Base-by-base conservation (phyloP, 192 early-diverging fungal genomes). In the Gryganskiella cystojenkinii region DNA sequence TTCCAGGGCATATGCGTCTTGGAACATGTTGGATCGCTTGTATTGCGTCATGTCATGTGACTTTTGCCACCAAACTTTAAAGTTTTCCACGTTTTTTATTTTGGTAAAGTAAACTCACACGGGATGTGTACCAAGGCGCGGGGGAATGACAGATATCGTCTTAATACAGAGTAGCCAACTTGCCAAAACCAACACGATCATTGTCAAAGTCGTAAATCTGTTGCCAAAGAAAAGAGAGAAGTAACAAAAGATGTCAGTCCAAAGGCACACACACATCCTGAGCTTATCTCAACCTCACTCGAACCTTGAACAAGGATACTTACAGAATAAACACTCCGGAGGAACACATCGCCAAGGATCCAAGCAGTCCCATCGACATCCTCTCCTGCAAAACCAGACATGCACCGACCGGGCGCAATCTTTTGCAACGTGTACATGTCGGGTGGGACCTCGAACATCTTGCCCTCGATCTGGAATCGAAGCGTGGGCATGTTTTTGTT, bases 301-400 rank as follows among this genome's bases (percentile, higher is more conserved):
- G 3, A 35, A 22, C 27, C n/a, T 24, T 59, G 15, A 17, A 10
- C 50, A 24, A 30, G n/a, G n/a, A 45, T 13, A 19, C 67, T 63
- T 64, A 78, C 66, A 10, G 74, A 78, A 46, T 78, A 78, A 3
- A 78, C 61, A 24, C 74, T 69, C 8, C 74, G 54, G 25, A 78
- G 47, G 55, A 78, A 78, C 17, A 78, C 74, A 60, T 78, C 74
- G 15, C 74, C 74, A 13, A 78, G 61, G 30, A 78, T 78, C 74
- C 74, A 78, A 3, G 74, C 46, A 15, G 74, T 78, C 25, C 74
- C 74, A 33, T 69, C 74, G 13, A 78, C 66, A 20, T 78, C 66
- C 27, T 69, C 74, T 7, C 74, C 74, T 14, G 74, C 74, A 47
- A 78, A 69, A 28, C 74, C 74, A 46, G 66, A 69, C 74, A 78